phyloP scores from a whole-genome alignment of 768 basidiomycete genomes.

The Mycena olivaceomarginata region DNA sequence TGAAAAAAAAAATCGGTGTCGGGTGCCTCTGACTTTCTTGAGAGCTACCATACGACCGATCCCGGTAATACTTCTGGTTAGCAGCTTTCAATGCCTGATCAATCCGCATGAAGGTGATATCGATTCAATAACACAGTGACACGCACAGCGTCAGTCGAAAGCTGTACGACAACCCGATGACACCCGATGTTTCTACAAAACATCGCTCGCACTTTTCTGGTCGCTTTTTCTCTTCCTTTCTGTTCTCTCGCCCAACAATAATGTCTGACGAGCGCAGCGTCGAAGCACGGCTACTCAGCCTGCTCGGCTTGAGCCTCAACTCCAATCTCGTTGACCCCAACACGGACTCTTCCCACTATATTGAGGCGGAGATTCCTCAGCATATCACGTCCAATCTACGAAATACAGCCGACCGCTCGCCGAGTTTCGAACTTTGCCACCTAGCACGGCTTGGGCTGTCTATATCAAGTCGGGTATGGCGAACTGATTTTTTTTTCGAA shows the following conservation, averaged over 20 bases:
- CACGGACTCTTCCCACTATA: neutral
- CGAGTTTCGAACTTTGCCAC: neutral
- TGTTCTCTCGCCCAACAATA: neutral
- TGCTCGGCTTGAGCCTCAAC: slow-evolving; percentile 19
- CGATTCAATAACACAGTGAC: neutral
- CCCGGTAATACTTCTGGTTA: neutral
- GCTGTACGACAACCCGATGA: neutral
- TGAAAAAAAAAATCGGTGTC: too few relatives aligned
- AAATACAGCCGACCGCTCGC: neutral
- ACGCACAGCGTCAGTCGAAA: neutral
- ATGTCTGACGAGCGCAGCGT: slow-evolving; percentile 38
- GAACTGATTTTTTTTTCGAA: neutral
- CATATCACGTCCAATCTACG: slow-evolving; percentile 11
- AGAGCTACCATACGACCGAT: neutral
- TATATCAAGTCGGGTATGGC: slow-evolving; percentile 16
- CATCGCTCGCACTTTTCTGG: too few relatives aligned
- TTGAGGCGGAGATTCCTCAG: neutral
- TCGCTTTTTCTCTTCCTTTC: too few relatives aligned
- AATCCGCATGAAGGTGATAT: neutral
- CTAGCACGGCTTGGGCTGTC: slow-evolving; percentile 20
- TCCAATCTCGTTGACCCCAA: slow-evolving; percentile 6
- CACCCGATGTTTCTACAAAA: neutral
- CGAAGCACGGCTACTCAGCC: slow-evolving; percentile 13
- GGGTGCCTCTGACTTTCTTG: too few relatives aligned
- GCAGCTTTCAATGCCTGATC: neutral